Evolutionary conservation across 179 eudicot species (phyloP), one percentile per base, ranked within the genome.

Genomic region (Corrigiola litoralis): DNA sequence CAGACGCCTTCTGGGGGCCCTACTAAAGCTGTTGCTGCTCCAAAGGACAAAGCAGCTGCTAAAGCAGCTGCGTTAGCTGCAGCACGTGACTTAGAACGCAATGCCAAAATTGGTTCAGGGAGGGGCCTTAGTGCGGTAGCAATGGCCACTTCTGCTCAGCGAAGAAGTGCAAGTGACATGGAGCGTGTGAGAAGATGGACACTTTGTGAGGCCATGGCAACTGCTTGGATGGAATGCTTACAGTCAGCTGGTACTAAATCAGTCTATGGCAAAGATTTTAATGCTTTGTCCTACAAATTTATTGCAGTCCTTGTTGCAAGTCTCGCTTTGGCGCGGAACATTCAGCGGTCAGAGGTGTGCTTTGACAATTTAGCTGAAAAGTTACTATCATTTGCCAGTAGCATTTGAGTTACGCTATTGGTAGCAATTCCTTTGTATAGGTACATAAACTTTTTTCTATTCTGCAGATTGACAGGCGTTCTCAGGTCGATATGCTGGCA

Each of bases 51-150:
- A 77, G 99, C 99, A 53, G 84, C 96, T 69, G 97, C 99, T 60
- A 95, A 91, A 82, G 96, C 97, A 4, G 97, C 99, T 68, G 96
- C 99, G 37, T 82, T 95, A 84, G 95, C 97, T 73, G 99, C 97
- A 67, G 99, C 99, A 10, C 95, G 99, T 48, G 99, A 95, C 74
- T 88, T 95, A 75, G 97, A 95, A 73, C 96, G 99, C 61, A 86
- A 79, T 84, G 92, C 99, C 12, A 91, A 94, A 66, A 86, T 95
- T 79, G 99, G 99, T 37, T 86, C 97, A 31, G 99, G 99, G 61
- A 86, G 99, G 81, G 99, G 99, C 67, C 92, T 95, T 40, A 95
- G 97, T 84, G 99, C 99, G 59, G 99, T 95, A 71, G 99, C 99
- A 75, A 95, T 95, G 99, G 99, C 99, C 66, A 95, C 99, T 53